Conservation (phyloP, 345 rosid species). For the Cardamine chenopodiifolia region DNA sequence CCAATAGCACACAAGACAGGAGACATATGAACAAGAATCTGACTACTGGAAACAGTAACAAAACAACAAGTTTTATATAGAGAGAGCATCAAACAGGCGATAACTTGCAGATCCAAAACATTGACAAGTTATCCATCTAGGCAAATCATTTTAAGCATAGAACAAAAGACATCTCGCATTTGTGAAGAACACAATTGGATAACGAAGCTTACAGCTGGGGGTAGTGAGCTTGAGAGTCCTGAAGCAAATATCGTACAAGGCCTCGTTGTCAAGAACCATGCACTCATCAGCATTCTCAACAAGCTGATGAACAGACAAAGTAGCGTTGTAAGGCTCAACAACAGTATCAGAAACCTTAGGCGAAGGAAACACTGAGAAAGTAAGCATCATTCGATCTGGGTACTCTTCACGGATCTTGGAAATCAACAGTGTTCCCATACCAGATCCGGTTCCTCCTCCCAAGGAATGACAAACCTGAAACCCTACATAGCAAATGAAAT, state of each 20-base stretch:
- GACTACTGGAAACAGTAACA: background rate
- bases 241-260: conserved; percentile 28
- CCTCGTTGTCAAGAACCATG: conserved; percentile 23
- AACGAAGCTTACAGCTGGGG: conserved; percentile 33
- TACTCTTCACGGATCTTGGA: conserved; percentile 38
- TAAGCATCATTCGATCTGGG: conserved; percentile 38
- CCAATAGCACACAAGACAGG: background rate
- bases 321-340: conserved; percentile 39
- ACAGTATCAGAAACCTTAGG: conserved; percentile 37
- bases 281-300: conserved; percentile 40
- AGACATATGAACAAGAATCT: no score
- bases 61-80: background rate
- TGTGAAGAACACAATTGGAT: background rate
- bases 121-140: background rate
- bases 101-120: conserved; percentile 1
- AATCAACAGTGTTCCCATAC: conserved; percentile 35
- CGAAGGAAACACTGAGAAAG: conserved; percentile 28
- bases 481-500: conserved; percentile 2
- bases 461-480: conserved; percentile 35
- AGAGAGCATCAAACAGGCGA: background rate
- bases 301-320: conserved; percentile 38
- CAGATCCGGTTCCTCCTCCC: conserved; percentile 42
- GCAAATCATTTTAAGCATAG: background rate
- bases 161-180: background rate
- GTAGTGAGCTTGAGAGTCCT: conserved; percentile 32